These are phyloP conservation scores for Fusarium annulatum DNA, from an alignment of 2,329 filamentous ascomycete genomes.

Conservation along the genomic window DNA sequence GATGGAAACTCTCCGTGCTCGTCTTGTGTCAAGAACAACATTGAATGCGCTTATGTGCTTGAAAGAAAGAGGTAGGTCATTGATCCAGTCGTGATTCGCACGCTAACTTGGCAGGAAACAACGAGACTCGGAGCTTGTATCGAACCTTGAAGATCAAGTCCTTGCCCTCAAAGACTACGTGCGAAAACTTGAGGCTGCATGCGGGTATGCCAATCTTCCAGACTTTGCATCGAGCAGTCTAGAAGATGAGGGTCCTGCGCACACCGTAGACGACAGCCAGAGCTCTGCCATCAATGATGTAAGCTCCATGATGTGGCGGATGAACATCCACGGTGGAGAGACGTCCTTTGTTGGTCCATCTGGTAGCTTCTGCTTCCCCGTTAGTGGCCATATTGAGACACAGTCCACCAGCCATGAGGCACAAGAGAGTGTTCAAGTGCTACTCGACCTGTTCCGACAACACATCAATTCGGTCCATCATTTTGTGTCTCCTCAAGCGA, in stretches of 20 bases:
- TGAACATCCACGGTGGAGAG: background rate
- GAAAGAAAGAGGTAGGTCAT: background rate
- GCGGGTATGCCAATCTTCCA: background rate
- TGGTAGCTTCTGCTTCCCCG: background rate
- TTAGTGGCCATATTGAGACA: background rate
- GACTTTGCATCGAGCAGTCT: background rate
- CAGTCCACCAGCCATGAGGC: accelerated
- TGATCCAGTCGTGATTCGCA: background rate
- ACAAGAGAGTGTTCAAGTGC: background rate
- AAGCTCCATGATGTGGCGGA: slow-evolving; percentile 7
- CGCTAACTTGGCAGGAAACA: background rate
- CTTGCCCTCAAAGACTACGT: slow-evolving; percentile 1
- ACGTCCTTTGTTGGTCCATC: slow-evolving; percentile 1
- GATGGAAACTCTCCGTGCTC: background rate
- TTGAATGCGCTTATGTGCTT: background rate
- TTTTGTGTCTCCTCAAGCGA: background rate
- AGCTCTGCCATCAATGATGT: background rate
- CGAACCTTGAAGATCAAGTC: background rate
- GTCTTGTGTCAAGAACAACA: background rate
- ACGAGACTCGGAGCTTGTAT: background rate
- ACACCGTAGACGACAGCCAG: background rate
- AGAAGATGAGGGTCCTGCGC: background rate
- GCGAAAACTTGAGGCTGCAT: background rate
- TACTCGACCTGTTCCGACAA: background rate
- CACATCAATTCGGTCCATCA: background rate